Evolutionary conservation across 441 rosid genomes (phyloP), one percentile per base, ranked within the genome.

Genomic region (Kokia cookei): DNA sequence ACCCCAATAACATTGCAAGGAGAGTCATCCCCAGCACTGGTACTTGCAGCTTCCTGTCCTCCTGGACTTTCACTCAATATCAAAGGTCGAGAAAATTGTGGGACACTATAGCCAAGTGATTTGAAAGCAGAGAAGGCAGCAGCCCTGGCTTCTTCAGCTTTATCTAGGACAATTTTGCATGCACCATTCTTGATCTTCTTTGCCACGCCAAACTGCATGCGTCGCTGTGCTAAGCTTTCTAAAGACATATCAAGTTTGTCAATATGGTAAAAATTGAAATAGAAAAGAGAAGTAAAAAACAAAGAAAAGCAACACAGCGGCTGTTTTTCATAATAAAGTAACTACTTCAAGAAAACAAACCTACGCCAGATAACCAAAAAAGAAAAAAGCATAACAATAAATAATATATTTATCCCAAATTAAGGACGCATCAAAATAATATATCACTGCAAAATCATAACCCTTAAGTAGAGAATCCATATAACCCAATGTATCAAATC

Each of bases 181-280:
- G 99, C 97, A 77, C 96, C 95, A 80, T 90, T 93, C 86, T 90
- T 96, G 54, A 96, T 91, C 88, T 96, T 96, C 89, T 91, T 96
- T 43, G 96, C 98, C 79, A 92, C 85, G 75, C 98, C 96, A 80
- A 94, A 73, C 19, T 91, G 97, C 71, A 91, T 64, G 64, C 92
- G 89, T 79, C 86, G 88, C 82, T 94, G 98, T 78, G 92, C 93
- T 72, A 88, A 79, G 76, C 90, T 87, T 81, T 84, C 88, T 87
- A 68, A 79, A 83, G 54, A 76, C 73, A 78, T 72, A 59, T 10
- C 59, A 59, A 78, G 75, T 72, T 75, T 61, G 72, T 81, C 74
- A 79, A 76, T 74, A 76, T 79, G 47, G 69, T 57, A 69, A 65
- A 32, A 76, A 67, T 26, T 45, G 11, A 65, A 71, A 8, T 17